Base-by-base conservation (phyloP, 179 eudicot genomes). In the Carnegiea gigantea region DNA sequence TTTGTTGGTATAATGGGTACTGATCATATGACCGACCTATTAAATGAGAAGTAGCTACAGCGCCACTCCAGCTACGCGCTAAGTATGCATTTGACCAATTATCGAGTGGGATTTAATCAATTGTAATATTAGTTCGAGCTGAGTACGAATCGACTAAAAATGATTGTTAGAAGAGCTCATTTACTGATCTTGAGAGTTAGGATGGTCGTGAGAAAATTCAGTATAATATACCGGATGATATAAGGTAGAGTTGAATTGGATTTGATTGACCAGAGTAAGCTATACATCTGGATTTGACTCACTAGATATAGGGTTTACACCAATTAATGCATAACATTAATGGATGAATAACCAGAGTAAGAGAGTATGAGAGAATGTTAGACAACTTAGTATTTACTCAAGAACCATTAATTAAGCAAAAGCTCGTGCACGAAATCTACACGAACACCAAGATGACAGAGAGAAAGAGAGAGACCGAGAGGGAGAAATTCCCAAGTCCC, bases 321-420 rank as follows among this genome's bases (percentile, higher is more conserved):
- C 20, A 57, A 38, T 54, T 18, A 53, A 54, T 53, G 36, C 15
- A 24, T 44, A n/a, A 2, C 30, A 75, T 60, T 53, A 68, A 76
- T 20, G 36, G 54, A 33, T 20, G 73, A 57, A 70, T 48, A 79
- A 26, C 76, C 75, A 83, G 75, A 26, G 70, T 20, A 65, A 18
- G 79, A 83, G 82, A 38, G 71, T 76, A 60, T 57, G 78, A 81
- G 80, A 78, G 86, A 85, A 85, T 85, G 84, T 85, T 82, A 84
- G 84, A 75, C 77, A 78, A 85, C 82, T 85, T 81, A 70, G 12
- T 68, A 68, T 75, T 8, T 59, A 81, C 84, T 85, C 80, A 73
- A 81, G 20, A 84, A 48, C 36, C 80, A 73, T 36, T 76, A 23
- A 46, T 30, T 62, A 62, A 60, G 54, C 23, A 43, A 36, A 28